Conservation (phyloP, 2,329 filamentous ascomycete genomes). For the Fusarium irregulare region DNA sequence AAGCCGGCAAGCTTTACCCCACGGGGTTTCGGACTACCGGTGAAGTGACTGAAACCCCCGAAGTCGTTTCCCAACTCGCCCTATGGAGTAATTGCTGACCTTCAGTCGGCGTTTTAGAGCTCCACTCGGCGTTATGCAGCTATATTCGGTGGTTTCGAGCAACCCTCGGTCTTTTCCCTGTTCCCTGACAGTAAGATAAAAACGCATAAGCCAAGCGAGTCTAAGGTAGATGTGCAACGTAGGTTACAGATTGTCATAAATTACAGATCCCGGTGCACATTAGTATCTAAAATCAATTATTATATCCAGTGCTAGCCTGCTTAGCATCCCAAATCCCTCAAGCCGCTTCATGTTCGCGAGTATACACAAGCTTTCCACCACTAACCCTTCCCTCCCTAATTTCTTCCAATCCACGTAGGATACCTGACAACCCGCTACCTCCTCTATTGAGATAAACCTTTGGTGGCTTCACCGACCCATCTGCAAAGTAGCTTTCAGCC, state of each 20-base stretch:
- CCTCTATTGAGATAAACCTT: conserved; percentile 2
- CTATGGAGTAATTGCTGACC: too few relatives aligned
- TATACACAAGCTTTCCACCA: conserved; percentile 16
- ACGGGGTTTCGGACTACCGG: background rate
- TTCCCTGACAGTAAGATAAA: too few relatives aligned
- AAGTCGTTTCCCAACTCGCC: too few relatives aligned
- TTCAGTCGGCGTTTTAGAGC: too few relatives aligned
- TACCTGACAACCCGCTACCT: background rate
- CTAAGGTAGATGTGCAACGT: too few relatives aligned
- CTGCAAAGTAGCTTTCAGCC: background rate
- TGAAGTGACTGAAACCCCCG: too few relatives aligned
- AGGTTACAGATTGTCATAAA: too few relatives aligned
- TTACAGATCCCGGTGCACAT: rapidly evolving
- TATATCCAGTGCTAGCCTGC: background rate
- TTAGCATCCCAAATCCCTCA: rapidly evolving
- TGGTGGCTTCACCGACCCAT: background rate
- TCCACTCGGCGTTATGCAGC: too few relatives aligned
- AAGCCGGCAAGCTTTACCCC: background rate
- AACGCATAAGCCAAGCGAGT: too few relatives aligned
- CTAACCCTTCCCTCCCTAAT: background rate
- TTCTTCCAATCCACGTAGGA: background rate
- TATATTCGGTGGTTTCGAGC: too few relatives aligned
- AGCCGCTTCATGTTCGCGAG: background rate
- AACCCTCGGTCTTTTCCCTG: rapidly evolving
- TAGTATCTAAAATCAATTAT: too few relatives aligned